Evolutionary conservation across 805 yeast species (phyloP).

Genomic region (Metschnikowia santaceciliae): DNA sequence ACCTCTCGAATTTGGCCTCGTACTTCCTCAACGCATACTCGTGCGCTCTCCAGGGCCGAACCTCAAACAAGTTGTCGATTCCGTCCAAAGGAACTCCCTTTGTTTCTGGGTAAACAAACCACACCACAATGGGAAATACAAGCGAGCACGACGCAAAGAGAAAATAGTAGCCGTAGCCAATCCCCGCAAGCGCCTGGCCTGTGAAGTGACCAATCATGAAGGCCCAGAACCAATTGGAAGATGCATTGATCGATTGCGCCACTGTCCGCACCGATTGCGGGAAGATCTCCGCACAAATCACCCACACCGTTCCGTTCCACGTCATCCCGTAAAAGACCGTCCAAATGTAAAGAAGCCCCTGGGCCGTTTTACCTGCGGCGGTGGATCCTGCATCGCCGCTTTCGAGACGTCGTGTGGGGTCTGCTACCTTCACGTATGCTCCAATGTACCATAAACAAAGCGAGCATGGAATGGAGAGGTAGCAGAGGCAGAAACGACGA

Average conservation of each 20-base stretch:
- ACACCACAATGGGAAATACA: slow-evolving; percentile 27
- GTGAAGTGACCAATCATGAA: slow-evolving; percentile 47
- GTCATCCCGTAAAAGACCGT: slow-evolving; percentile 40
- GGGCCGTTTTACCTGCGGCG: slow-evolving; percentile 41
- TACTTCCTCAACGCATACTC: slow-evolving; percentile 23
- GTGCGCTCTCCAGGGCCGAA: slow-evolving; percentile 32
- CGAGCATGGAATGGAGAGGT: slow-evolving; percentile 37
- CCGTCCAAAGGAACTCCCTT: slow-evolving; percentile 34
- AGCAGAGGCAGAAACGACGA: slow-evolving; percentile 39
- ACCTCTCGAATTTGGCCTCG: slow-evolving; percentile 15
- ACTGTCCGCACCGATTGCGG: slow-evolving; percentile 41
- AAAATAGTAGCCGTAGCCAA: slow-evolving; percentile 44
- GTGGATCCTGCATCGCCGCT: slow-evolving; percentile 23
- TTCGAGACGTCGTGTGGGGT: slow-evolving; percentile 22
- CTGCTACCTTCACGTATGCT: slow-evolving; percentile 40
- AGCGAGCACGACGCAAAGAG: slow-evolving; percentile 34
- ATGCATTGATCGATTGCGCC: slow-evolving; percentile 41
- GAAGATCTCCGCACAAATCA: slow-evolving; percentile 45
- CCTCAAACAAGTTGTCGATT: slow-evolving; percentile 31
- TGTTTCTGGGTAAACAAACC: slow-evolving; percentile 37
- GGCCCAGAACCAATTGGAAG: slow-evolving; percentile 49
- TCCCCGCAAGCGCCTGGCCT: slow-evolving; percentile 40
- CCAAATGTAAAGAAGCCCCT: slow-evolving; percentile 46
- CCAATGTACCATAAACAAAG: slow-evolving; percentile 48
- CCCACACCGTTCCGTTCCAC: slow-evolving; percentile 48